Percentiles rank a stretch among this genome's conserved stretches.
These are phyloP conservation scores for Fistulifera solaris DNA, from an alignment of 108 stramenopile species.

Conservation along the genomic window DNA sequence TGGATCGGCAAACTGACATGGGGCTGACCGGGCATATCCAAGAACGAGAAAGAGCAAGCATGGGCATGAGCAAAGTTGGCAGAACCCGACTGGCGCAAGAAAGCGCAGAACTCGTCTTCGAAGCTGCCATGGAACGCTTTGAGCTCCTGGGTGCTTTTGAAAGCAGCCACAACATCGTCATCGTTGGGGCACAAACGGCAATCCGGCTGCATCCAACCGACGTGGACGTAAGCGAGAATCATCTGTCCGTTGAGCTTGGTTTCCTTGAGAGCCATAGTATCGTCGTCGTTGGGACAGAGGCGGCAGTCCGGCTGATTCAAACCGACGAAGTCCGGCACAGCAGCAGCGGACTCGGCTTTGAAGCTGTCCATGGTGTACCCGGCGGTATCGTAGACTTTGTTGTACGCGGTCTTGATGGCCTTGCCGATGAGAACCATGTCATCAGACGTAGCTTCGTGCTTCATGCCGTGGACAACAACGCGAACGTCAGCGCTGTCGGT, in stretches of 20 bases:
- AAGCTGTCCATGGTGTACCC: not conserved
- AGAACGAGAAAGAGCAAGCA: constrained; percentile 6
- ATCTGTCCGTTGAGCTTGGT: too few relatives aligned
- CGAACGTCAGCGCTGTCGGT: not conserved
- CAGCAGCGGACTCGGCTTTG: constrained; percentile 1
- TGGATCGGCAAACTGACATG: too few relatives aligned
- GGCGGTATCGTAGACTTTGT: not conserved
- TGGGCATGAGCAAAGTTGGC: not conserved
- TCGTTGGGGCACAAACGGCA: too few relatives aligned
- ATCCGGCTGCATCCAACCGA: too few relatives aligned
- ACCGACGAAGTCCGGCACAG: not conserved
- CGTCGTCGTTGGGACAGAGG: not conserved
- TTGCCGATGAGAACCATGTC: not conserved
- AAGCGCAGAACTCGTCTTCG: not conserved
- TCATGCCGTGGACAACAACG: constrained; percentile 1
- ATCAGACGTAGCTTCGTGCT: not conserved
- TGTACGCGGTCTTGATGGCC: not conserved
- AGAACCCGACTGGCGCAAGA: not conserved
- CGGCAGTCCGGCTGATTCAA: not conserved
- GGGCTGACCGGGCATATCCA: not conserved
- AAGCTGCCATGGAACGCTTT: constrained; percentile 1
- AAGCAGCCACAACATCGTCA: not conserved
- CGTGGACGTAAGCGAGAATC: too few relatives aligned
- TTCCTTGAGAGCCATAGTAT: too few relatives aligned
- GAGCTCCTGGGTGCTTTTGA: not conserved